phyloP scores from a whole-genome alignment of 1,139 yeast genomes.

The Nakaseomyces sp. region DNA sequence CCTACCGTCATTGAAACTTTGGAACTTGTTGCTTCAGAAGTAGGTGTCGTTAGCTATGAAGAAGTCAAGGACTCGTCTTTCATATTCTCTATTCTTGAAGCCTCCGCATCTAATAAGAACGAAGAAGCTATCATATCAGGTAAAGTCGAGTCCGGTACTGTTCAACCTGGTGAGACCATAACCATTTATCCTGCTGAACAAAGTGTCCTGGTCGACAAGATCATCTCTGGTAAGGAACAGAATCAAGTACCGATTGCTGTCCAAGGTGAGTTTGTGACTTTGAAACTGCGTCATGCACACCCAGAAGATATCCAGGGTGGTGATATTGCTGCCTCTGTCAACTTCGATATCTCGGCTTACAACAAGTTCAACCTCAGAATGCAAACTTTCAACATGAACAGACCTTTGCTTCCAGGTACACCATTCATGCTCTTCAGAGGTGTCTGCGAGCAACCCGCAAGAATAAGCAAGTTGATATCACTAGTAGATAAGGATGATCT shows the following conservation, averaged over 20 bases:
- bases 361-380: slow-evolving; percentile 48
- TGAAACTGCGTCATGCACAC: slow-evolving; percentile 45
- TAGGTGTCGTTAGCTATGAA: slow-evolving; percentile 24
- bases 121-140: slow-evolving; percentile 44
- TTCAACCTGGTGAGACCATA: slow-evolving; percentile 71
- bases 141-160: slow-evolving; percentile 62
- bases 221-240: slow-evolving; percentile 30
- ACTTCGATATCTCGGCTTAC: slow-evolving; percentile 41
- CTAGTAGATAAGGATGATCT: slow-evolving; percentile 42
- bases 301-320: slow-evolving; percentile 57
- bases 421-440: slow-evolving; percentile 79
- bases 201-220: slow-evolving; percentile 39
- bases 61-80: slow-evolving; percentile 30
- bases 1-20: slow-evolving; percentile 55
- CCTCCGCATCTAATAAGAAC: slow-evolving; percentile 23
- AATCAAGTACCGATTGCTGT: slow-evolving; percentile 39
- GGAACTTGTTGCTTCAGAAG: slow-evolving; percentile 32
- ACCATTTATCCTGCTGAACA: slow-evolving; percentile 49
- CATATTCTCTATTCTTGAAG: slow-evolving; percentile 37
- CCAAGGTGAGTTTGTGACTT: slow-evolving; percentile 60
- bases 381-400: slow-evolving; percentile 56
- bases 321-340: slow-evolving; percentile 54
- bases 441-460: slow-evolving; percentile 67
- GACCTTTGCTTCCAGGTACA: slow-evolving; percentile 77
- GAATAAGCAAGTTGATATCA: slow-evolving; percentile 49